phyloP scores from a whole-genome alignment of 371 early-diverging fungal genomes.

The Furculomyces boomerangus region DNA sequence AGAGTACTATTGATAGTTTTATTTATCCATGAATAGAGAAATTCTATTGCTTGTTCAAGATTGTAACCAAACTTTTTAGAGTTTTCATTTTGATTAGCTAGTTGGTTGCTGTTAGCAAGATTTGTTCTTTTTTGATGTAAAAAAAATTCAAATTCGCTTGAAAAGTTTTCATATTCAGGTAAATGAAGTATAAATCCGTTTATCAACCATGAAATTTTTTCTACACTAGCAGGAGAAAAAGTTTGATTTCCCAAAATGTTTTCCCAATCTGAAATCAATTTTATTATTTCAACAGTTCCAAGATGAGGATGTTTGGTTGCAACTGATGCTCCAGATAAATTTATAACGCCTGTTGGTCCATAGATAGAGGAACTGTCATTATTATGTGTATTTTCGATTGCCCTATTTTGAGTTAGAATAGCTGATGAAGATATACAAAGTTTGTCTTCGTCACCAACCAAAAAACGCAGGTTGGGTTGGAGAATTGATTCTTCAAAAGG shows the following conservation, averaged over 20 bases:
- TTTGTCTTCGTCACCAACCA: neutral
- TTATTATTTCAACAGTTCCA: neutral
- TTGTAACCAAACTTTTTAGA: no score
- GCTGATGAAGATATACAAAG: neutral
- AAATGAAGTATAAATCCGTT: neutral
- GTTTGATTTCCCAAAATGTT: neutral
- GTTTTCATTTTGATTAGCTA: no score
- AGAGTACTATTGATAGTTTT: no score
- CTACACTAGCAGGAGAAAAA: neutral
- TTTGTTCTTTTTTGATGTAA: no score
- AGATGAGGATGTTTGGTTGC: neutral
- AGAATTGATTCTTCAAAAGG: slow-evolving; percentile 9
- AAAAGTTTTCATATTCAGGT: neutral
- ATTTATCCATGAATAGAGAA: no score
- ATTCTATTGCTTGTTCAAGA: no score
- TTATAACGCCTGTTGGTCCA: neutral
- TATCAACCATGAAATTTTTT: neutral
- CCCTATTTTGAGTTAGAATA: neutral
- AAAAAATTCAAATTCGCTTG: neutral
- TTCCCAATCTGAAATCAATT: neutral
- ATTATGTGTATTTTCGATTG: neutral
- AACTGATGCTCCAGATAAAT: neutral
- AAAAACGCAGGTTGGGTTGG: neutral
- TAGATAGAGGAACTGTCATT: neutral
- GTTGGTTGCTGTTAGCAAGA: no score